Evolutionary conservation across 805 yeast species (phyloP).

Genomic region (Wickerhamomyces alni): DNA sequence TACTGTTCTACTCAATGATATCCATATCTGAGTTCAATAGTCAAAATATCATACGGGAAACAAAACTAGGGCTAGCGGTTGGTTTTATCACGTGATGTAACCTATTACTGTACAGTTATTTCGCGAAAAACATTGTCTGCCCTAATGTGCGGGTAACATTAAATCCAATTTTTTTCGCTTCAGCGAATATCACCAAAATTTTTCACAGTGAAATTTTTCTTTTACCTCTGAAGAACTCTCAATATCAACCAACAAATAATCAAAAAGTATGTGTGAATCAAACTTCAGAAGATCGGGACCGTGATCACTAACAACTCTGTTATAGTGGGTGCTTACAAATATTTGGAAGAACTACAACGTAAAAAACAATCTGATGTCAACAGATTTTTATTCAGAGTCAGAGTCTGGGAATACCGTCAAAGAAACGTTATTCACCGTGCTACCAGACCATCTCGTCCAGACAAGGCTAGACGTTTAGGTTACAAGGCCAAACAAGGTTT

Average conservation of each 20-base stretch:
- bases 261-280: not conserved
- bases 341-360: slow-evolving; percentile 98
- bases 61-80: too few relatives aligned
- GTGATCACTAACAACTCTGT: slow-evolving; percentile 4
- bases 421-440: slow-evolving; percentile 98
- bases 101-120: too few relatives aligned
- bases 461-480: slow-evolving; percentile 99
- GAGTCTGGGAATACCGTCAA: slow-evolving; percentile 99
- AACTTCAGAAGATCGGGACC: not conserved
- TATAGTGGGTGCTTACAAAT: slow-evolving; percentile 99
- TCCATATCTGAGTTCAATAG: too few relatives aligned
- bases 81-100: too few relatives aligned
- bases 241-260: not conserved
- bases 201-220: slow-evolving; percentile 1
- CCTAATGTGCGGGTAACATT: not conserved
- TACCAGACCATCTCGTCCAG: slow-evolving; percentile 98
- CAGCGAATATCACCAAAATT: slow-evolving; percentile 3
- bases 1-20: too few relatives aligned
- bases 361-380: slow-evolving; percentile 99
- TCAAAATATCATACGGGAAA: too few relatives aligned
- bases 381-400: slow-evolving; percentile 98
- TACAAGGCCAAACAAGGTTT: slow-evolving; percentile 99
- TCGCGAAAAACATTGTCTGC: too few relatives aligned
- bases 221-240: too few relatives aligned
- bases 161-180: not conserved